These are phyloP conservation scores for Exsudoporus frostii DNA, from an alignment of 768 basidiomycete genomes.

Conservation along the genomic window DNA sequence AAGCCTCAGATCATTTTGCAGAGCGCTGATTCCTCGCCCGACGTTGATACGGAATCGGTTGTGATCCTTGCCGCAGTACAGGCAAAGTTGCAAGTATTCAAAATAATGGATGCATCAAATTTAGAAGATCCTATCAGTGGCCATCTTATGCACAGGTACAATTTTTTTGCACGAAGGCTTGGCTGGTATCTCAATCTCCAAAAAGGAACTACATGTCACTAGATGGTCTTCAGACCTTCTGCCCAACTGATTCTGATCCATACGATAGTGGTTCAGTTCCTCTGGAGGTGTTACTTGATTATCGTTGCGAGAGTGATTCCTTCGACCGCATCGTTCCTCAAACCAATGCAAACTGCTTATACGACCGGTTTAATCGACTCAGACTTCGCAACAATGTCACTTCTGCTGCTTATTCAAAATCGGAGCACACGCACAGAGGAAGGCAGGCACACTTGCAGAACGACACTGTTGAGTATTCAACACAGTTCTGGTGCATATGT, in stretches of 20 bases:
- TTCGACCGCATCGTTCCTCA: conserved; percentile 91
- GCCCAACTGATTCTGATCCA: conserved; percentile 50
- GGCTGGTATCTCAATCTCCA: neutral
- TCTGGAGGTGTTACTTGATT: conserved; percentile 87
- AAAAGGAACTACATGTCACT: conserved; percentile 74
- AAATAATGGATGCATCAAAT: conserved; percentile 76
- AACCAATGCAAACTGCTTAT: conserved; percentile 79
- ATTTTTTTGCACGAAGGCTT: neutral
- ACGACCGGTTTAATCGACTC: conserved; percentile 93
- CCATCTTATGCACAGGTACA: conserved; percentile 80
- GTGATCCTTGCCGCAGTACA: conserved; percentile 77
- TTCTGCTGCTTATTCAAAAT: conserved; percentile 45
- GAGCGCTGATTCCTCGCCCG: conserved; percentile 44
- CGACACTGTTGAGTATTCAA: conserved; percentile 50
- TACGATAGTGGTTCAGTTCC: conserved; percentile 63
- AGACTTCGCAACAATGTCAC: conserved; percentile 73
- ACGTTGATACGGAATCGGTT: conserved; percentile 45
- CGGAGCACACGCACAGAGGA: conserved; percentile 26
- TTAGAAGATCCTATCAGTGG: conserved; percentile 82
- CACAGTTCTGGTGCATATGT: neutral
- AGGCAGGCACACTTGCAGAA: conserved; percentile 52
- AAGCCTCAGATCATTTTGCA: conserved; percentile 87
- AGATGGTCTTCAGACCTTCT: conserved; percentile 84
- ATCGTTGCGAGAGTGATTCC: conserved; percentile 71
- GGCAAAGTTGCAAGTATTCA: conserved; percentile 72